Evolutionary conservation across 352 stramenopile genomes (phyloP).

Genomic region (Globisporangium acanthophoron): DNA sequence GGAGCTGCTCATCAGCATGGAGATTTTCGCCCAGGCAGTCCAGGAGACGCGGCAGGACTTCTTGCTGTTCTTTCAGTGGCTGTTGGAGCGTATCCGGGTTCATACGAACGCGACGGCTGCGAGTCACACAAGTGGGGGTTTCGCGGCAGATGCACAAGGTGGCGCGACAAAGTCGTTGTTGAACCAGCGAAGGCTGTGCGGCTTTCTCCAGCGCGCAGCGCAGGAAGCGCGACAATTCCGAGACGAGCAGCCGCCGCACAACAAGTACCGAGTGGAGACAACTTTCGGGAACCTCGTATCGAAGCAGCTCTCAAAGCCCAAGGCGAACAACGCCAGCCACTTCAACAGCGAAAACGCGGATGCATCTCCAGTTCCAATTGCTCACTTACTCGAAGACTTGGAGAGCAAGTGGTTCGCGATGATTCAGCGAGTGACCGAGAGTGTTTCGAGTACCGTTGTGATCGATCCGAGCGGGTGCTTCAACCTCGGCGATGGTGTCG

Average conservation of each 20-base stretch:
- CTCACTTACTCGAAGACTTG: constrained; percentile 15
- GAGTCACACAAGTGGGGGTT: constrained; percentile 2
- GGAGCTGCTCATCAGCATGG: constrained; percentile 36
- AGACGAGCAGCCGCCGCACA: constrained; percentile 30
- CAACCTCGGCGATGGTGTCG: constrained; percentile 19
- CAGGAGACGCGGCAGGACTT: constrained; percentile 63
- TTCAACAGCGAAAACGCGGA: not conserved
- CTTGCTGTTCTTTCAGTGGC: constrained; percentile 53
- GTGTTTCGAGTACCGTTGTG: constrained; percentile 15
- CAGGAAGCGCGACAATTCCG: constrained; percentile 29
- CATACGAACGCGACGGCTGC: constrained; percentile 35
- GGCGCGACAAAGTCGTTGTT: constrained; percentile 39
- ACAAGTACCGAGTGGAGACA: constrained; percentile 48
- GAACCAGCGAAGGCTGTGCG: constrained; percentile 46
- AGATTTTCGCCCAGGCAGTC: constrained; percentile 33
- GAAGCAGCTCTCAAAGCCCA: constrained; percentile 12
- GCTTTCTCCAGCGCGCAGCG: constrained; percentile 45
- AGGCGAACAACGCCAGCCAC: not conserved
- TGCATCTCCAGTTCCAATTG: not conserved
- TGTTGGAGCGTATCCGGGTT: constrained; percentile 52
- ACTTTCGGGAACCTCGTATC: constrained; percentile 68
- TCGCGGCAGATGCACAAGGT: not conserved
- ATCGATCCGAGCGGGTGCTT: constrained; percentile 27
- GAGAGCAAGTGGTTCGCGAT: constrained; percentile 39
- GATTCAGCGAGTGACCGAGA: constrained; percentile 20